Evolutionary conservation across 1,284 basidiomycete species (phyloP).

Genomic region (Ustilago nuda): DNA sequence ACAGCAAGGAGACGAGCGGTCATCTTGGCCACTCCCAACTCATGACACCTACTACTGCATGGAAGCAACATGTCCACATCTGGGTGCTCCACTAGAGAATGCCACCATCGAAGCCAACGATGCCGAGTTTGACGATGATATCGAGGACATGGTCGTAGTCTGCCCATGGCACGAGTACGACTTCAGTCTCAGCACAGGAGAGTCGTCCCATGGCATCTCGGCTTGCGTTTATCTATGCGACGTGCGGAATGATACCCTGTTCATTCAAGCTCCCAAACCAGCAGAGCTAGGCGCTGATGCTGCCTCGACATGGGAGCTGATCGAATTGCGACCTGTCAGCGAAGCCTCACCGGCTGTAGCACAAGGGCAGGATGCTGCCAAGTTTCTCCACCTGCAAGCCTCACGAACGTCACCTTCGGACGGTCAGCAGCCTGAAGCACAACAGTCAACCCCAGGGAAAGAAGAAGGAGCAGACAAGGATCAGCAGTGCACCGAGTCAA

Average conservation of each 20-base stretch:
- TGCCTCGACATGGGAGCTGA: conserved; percentile 75
- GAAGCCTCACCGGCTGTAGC: conserved; percentile 72
- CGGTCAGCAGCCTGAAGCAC: neutral
- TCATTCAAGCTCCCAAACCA: conserved; percentile 50
- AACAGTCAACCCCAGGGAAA: neutral
- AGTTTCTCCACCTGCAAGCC: conserved; percentile 33
- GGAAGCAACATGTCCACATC: conserved; percentile 85
- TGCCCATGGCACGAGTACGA: conserved; percentile 84
- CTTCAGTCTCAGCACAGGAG: conserved; percentile 78
- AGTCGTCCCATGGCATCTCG: conserved; percentile 80
- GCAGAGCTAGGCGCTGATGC: conserved; percentile 6
- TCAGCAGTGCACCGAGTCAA: neutral
- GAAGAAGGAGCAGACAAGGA: neutral
- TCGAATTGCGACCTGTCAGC: conserved; percentile 82
- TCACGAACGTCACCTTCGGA: conserved; percentile 35
- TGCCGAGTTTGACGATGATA: conserved; percentile 70
- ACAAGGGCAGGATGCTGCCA: conserved; percentile 29
- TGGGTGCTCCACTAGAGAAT: conserved; percentile 84
- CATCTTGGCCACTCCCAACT: conserved; percentile 8
- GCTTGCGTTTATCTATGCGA: conserved; percentile 82
- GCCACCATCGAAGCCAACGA: conserved; percentile 76
- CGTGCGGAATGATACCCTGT: conserved; percentile 70
- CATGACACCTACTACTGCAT: conserved; percentile 75
- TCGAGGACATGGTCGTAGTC: conserved; percentile 71
- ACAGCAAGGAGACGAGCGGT: neutral